A percentile compares a stretch with the other conserved stretches of the same genome.
Conservation (phyloP, 225 moss, liverwort and hornwort genomes). For the Rhytidiadelphus loreus region DNA sequence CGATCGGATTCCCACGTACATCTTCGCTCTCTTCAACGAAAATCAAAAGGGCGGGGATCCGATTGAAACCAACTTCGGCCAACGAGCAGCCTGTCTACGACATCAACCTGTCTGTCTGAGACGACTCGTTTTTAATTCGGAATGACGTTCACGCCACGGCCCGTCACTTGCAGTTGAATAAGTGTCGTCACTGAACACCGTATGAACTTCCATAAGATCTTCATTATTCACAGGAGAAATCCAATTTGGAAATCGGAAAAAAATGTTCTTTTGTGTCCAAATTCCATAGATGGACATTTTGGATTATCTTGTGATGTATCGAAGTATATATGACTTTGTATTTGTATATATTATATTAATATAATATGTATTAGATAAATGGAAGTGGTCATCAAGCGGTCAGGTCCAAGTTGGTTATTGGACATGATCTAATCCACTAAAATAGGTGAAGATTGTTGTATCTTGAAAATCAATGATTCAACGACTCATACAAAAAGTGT, state of each 20-base stretch:
- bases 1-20: background rate
- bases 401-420: no score
- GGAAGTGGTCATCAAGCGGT: no score
- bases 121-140: background rate
- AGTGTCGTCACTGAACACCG: background rate
- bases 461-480: background rate
- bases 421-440: no score
- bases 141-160: no score
- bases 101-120: slow-evolving; percentile 4
- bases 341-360: no score
- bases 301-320: no score
- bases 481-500: no score
- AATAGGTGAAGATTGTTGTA: background rate
- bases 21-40: background rate
- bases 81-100: slow-evolving; percentile 23
- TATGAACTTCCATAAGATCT: background rate
- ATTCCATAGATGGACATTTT: no score
- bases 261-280: background rate
- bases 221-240: background rate
- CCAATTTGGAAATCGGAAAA: background rate
- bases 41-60: background rate
- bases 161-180: background rate
- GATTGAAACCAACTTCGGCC: slow-evolving; percentile 42
- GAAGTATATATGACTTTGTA: background rate
- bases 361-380: no score